Base-by-base conservation (phyloP, 257 asterid species). In the Nicotiana knightiana region DNA sequence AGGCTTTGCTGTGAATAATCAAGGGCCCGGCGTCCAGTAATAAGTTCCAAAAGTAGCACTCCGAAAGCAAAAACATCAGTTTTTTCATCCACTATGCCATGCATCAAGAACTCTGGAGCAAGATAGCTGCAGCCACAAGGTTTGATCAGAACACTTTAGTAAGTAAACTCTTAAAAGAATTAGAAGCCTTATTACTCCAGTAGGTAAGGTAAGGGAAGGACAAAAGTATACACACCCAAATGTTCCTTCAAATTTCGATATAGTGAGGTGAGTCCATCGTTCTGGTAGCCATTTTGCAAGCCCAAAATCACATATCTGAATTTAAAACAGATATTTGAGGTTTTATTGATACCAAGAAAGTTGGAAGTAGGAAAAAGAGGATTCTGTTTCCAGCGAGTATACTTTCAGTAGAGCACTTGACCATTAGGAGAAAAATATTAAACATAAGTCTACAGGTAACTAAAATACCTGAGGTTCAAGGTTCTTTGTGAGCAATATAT, bases 1-100 rank as follows among this genome's bases (percentile, higher is more conserved):
- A 96, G 98, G 93, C 98, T 95, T 85, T 95, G 99, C 84, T 89
- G 98, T 1, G 98, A 91, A 88, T 93, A 93, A 87, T 95, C 99
- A 46, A 95, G 89, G 18, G 99, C 99, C 8, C 98, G 91, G 5
- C 98, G 97, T n/a, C 98, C 99, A 0, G 97, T 92, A 65, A 95
- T 92, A 17, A 95, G 98, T 65, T 95, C 99, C 87, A 95, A 84
- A 62, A 95, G 88, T 83, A 95, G 86, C 85, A 95, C 99, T 0
- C 99, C 99, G 1, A 89, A 93, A 82, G 99, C 94, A 26, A 93
- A 95, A 10, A 95, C 91, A 54, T 95, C 99, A 0, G 98, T 95
- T 82, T 93, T 95, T 81, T 95, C 99, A 32, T 95, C 97, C 2
- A 92, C 98, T 73, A 93, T 93, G n/a, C 99, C 99, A 9, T 95